These are phyloP conservation scores for Pyrenula aspistea DNA, from an alignment of 495 filamentous ascomycete genomes.

Conservation along the genomic window DNA sequence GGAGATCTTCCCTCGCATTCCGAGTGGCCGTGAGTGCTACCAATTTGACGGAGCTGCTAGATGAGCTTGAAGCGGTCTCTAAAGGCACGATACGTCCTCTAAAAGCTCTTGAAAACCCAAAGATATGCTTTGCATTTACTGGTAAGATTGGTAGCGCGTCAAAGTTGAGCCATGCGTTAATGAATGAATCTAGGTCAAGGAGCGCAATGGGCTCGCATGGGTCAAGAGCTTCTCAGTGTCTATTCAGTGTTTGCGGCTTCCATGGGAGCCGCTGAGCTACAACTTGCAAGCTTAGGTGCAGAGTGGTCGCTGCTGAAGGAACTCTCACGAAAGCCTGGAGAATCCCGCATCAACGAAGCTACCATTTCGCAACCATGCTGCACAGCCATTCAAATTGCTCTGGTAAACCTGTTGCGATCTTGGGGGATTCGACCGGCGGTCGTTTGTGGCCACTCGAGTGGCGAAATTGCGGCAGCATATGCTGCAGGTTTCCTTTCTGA, in stretches of 20 bases:
- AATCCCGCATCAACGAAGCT: slow-evolving; percentile 11
- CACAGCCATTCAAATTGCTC: slow-evolving; percentile 18
- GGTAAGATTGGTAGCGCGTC: not conserved
- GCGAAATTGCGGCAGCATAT: slow-evolving; percentile 24
- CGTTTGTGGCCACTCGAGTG: slow-evolving; percentile 13
- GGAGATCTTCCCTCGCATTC: not conserved
- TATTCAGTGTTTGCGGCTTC: not conserved
- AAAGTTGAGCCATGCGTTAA: not conserved
- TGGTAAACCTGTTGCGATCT: slow-evolving; percentile 11
- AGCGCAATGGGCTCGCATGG: slow-evolving; percentile 6
- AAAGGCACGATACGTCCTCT: not conserved
- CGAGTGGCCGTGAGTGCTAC: not conserved
- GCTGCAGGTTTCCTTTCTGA: slow-evolving; percentile 17
- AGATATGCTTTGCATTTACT: not conserved
- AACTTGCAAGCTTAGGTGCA: not conserved
- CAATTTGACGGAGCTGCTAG: not conserved
- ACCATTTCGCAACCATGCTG: slow-evolving; percentile 13
- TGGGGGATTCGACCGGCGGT: slow-evolving; percentile 8
- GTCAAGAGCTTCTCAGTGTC: slow-evolving; percentile 3
- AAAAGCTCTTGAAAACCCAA: not conserved
- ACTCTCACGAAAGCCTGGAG: slow-evolving; percentile 4
- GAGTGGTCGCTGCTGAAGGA: slow-evolving; percentile 7
- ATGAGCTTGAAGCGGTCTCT: not conserved
- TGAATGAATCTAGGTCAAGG: slow-evolving; percentile 1
- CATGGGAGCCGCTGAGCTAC: not conserved